Evolutionary conservation across 805 yeast species (phyloP), one percentile per base, ranked within the genome.

Genomic region (Clavispora santaluciae): DNA sequence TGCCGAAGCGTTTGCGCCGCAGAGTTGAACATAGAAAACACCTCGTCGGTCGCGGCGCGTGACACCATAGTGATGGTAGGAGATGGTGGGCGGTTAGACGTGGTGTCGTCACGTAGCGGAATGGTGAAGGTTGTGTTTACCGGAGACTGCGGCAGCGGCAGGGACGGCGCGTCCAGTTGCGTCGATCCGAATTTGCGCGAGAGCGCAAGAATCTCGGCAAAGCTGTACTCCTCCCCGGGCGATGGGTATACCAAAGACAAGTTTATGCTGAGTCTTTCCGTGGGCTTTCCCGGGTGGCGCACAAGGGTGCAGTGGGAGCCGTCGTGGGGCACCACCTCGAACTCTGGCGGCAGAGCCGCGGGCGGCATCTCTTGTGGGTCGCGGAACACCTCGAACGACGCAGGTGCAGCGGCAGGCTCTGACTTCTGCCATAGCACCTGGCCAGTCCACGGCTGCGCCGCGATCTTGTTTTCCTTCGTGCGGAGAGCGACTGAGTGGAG

Each of bases 11-110:
- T 41, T 9, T 53, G 48, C 3, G 70, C 61, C 1, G 78, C 77
- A 36, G 74, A 78, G 53, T 83, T 86, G 57, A 87, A 85, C 88
- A 88, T 85, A 12, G 77, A 73, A 46, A 75, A 67, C 0, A 88
- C 81, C 50, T 87, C 96, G 40, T 78, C 76, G 42, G 79, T 75
- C 2, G 95, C 91, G 52, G 80, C 78, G 38, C 79, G 78, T 0
- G 95, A 83, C 55, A 75, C 83, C 54, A 82, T 64, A 0, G 96
- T 89, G 48, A 84, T 73, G 0, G 96, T 88, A 1, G 95, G 95
- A 0, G 95, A 83, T 11, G 70, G 65, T 3, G 78, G 74, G 22
- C 58, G 54, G 21, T 45, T 44, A 1, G 48, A 30, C 2, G 53
- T 38, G 26, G 51, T 54, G 21, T 54, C 62, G 50, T 70, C 76